Evolutionary conservation across 164 flowering plant species (phyloP).

Genomic region (Dillenia suffruticosa): DNA sequence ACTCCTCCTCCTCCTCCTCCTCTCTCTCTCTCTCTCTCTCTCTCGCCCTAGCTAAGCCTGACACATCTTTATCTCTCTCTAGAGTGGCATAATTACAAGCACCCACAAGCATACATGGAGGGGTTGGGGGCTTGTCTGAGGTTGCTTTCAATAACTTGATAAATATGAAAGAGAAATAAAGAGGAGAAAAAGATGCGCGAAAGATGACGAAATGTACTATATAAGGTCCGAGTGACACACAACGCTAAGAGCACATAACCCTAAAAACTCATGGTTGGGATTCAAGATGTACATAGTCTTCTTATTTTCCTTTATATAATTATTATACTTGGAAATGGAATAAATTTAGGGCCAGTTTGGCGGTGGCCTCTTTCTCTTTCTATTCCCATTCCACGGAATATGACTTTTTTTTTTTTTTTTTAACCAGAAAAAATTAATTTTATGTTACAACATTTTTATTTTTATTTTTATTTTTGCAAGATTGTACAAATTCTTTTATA

Average conservation of each 20-base stretch:
- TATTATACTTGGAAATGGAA: not conserved
- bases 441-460: too few relatives aligned
- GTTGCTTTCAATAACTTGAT: constrained; percentile 34
- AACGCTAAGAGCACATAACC: constrained; percentile 20
- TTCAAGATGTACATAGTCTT: constrained; percentile 10
- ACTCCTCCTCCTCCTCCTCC: not conserved
- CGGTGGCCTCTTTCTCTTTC: too few relatives aligned
- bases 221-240: constrained; percentile 15
- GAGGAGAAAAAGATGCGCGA: too few relatives aligned
- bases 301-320: constrained; percentile 12
- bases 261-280: constrained; percentile 7
- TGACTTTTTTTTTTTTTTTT: too few relatives aligned
- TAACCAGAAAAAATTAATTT: too few relatives aligned
- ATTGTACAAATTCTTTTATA: too few relatives aligned
- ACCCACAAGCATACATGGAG: too few relatives aligned
- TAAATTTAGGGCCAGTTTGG: too few relatives aligned
- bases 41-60: constrained; percentile 5
- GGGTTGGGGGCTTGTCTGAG: constrained; percentile 10
- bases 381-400: too few relatives aligned
- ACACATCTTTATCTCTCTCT: constrained; percentile 7
- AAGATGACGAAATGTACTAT: constrained; percentile 8
- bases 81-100: constrained; percentile 20
- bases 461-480: too few relatives aligned
- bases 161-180: constrained; percentile 20
- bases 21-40: constrained; percentile 7